Evolutionary conservation across 2,329 filamentous ascomycete species (phyloP).

Genomic region (Phialophora verrucosa): DNA sequence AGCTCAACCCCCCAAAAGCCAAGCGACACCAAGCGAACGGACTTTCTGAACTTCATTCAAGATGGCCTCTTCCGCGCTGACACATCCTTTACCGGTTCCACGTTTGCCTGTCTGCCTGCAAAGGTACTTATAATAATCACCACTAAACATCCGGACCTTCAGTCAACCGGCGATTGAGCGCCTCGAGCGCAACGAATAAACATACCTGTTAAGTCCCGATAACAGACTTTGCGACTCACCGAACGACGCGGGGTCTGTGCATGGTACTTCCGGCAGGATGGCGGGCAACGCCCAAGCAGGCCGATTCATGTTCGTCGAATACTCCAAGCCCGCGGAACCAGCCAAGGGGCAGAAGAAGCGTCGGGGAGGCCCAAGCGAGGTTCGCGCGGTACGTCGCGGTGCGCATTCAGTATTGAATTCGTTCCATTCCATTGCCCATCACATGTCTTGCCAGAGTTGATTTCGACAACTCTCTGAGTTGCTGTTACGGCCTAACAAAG

Average conservation of each 20-base stretch:
- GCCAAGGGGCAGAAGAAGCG: slow-evolving; percentile 29
- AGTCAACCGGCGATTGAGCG: slow-evolving; percentile 4
- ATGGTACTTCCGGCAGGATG: slow-evolving; percentile 10
- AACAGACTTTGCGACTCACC: background rate
- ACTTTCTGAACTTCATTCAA: background rate
- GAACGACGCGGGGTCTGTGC: background rate
- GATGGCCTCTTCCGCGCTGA: background rate
- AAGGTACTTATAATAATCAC: background rate
- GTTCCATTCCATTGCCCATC: background rate
- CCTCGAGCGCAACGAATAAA: slow-evolving; percentile 2
- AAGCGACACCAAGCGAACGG: background rate
- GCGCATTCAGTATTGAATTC: background rate
- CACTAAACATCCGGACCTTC: background rate
- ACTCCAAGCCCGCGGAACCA: slow-evolving; percentile 19
- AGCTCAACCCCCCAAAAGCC: background rate
- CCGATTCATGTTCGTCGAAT: slow-evolving; percentile 34
- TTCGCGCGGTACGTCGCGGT: slow-evolving; percentile 23
- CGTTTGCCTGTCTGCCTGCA: background rate
- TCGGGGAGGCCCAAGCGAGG: slow-evolving; percentile 31
- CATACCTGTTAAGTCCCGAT: background rate
- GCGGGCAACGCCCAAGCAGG: slow-evolving; percentile 17
- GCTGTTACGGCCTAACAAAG: background rate
- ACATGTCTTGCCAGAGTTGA: background rate
- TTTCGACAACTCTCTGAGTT: background rate
- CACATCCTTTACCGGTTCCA: background rate